Evolutionary conservation across 768 basidiomycete genomes (phyloP).

Genomic region (Ramaria sp.): DNA sequence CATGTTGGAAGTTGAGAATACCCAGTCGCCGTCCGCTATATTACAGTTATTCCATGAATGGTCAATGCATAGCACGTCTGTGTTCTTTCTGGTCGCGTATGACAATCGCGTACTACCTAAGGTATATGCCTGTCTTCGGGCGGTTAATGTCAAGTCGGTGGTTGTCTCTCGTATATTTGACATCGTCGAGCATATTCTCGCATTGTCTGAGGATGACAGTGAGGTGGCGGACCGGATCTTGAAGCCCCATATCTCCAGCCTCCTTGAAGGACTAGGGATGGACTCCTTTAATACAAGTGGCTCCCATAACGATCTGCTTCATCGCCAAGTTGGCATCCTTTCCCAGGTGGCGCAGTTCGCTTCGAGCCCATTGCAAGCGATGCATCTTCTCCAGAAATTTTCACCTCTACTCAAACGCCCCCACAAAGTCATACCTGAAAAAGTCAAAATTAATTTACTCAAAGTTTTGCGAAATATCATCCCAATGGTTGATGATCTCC

Average conservation of each 20-base stretch:
- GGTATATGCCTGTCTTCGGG: slow-evolving; percentile 72
- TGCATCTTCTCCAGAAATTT: slow-evolving; percentile 60
- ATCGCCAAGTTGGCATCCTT: slow-evolving; percentile 74
- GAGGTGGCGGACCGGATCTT: slow-evolving; percentile 42
- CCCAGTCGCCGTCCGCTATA: slow-evolving; percentile 81
- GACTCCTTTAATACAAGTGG: slow-evolving; percentile 30
- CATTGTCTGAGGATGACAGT: slow-evolving; percentile 39
- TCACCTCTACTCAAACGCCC: slow-evolving; percentile 73
- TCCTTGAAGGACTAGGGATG: slow-evolving; percentile 43
- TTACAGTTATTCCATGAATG: slow-evolving; percentile 79
- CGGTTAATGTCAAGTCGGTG: slow-evolving; percentile 74
- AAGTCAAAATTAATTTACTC: slow-evolving; percentile 73
- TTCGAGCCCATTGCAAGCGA: slow-evolving; percentile 58
- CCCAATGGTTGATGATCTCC: slow-evolving; percentile 53
- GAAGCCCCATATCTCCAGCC: slow-evolving; percentile 55
- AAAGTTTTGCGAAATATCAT: slow-evolving; percentile 58
- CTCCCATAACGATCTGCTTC: slow-evolving; percentile 36
- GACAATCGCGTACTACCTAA: slow-evolving; percentile 62
- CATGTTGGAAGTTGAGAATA: slow-evolving; percentile 71
- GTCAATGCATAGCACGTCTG: slow-evolving; percentile 47
- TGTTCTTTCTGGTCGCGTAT: slow-evolving; percentile 56
- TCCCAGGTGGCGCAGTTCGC: slow-evolving; percentile 71
- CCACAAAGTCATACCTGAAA: slow-evolving; percentile 67
- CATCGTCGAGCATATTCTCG: slow-evolving; percentile 63
- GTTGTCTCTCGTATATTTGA: slow-evolving; percentile 80